Conservation (phyloP, 2,329 filamentous ascomycete genomes). For the Cercospora nicotianae region DNA sequence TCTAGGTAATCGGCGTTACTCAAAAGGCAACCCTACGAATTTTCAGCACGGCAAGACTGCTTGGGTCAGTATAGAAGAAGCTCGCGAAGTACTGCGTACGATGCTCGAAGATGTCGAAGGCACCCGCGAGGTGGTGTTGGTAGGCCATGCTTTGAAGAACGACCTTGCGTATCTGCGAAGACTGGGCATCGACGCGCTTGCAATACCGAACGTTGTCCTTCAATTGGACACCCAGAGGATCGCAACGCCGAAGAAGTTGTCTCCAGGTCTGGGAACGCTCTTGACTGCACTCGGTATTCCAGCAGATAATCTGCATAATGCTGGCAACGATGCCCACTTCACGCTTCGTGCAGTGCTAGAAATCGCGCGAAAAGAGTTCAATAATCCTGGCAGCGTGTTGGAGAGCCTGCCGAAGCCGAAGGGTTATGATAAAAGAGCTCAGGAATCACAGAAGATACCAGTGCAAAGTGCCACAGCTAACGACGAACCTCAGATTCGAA, state of each 20-base stretch:
- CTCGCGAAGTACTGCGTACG: conserved; percentile 43
- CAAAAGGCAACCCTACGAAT: conserved; percentile 68
- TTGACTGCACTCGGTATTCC: conserved; percentile 59
- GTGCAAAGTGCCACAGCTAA: not conserved
- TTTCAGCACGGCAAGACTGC: conserved; percentile 70
- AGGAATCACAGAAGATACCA: not conserved
- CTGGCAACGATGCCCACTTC: conserved; percentile 26
- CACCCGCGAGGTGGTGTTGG: conserved; percentile 64
- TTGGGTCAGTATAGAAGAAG: conserved; percentile 45
- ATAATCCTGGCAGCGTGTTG: not conserved
- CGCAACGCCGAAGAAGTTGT: conserved; percentile 59
- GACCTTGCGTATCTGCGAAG: conserved; percentile 69
- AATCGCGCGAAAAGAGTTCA: not conserved
- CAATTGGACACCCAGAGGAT: conserved; percentile 67
- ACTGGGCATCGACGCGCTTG: conserved; percentile 61
- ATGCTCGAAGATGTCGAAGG: conserved; percentile 55
- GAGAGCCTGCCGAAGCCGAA: not conserved
- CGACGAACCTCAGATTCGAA: not conserved
- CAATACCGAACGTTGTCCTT: conserved; percentile 54
- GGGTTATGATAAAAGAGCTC: not conserved
- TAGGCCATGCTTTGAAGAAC: conserved; percentile 71
- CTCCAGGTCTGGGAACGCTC: conserved; percentile 50
- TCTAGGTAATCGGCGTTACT: conserved; percentile 61
- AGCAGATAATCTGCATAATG: conserved; percentile 19
- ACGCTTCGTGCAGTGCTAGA: conserved; percentile 23